Conservation (phyloP, 768 basidiomycete genomes). For the Mycena leptocephala region DNA sequence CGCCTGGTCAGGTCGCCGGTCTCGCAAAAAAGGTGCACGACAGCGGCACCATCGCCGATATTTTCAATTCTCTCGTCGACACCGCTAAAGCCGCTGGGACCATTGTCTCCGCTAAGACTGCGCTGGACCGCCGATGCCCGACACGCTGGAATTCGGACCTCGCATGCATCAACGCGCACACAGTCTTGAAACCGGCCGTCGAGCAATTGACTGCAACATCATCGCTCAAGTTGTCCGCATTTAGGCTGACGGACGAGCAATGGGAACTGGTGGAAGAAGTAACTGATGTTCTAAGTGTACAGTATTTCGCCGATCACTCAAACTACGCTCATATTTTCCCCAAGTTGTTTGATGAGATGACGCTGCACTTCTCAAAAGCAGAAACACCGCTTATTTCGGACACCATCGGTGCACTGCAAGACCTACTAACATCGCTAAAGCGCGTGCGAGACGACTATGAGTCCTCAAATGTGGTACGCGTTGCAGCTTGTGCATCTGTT, state of each 20-base stretch:
- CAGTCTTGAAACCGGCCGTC: background rate
- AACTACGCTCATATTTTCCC: background rate
- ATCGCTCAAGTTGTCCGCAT: background rate
- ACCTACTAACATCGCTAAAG: background rate
- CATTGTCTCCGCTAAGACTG: background rate
- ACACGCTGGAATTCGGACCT: background rate
- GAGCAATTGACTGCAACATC: background rate
- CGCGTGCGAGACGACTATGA: background rate
- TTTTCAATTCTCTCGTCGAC: background rate
- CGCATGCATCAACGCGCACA: background rate
- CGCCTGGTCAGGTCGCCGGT: background rate
- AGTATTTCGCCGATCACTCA: background rate
- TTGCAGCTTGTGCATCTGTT: background rate
- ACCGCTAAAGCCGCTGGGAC: background rate
- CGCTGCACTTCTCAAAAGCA: background rate
- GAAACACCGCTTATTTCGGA: background rate
- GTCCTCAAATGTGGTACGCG: background rate
- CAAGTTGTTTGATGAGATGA: background rate
- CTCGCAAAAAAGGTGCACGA: background rate
- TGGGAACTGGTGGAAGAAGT: background rate
- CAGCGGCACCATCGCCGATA: background rate
- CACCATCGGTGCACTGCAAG: background rate
- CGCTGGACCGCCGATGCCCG: background rate
- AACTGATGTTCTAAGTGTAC: background rate
- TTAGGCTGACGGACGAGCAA: background rate